These are phyloP conservation scores for Microbotryomycetes sp. DNA, from an alignment of 1,284 basidiomycete species.

Conservation along the genomic window DNA sequence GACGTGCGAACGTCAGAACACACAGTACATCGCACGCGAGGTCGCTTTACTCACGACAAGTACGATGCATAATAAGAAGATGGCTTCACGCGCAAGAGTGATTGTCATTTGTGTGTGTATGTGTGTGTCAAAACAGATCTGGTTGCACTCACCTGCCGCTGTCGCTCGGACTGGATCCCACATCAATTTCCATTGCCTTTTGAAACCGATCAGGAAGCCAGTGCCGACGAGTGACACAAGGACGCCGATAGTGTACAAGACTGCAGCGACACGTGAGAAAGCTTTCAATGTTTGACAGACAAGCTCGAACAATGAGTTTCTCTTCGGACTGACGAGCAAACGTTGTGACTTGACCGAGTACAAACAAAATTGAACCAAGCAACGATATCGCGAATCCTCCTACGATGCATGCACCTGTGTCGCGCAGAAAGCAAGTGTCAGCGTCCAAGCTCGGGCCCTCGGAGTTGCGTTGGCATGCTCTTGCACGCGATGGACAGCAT, in stretches of 20 bases:
- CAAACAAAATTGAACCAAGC: conserved; percentile 69
- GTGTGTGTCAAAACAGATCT: neutral
- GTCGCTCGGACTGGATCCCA: conserved; percentile 36
- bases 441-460: neutral
- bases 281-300: neutral
- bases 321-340: conserved; percentile 58
- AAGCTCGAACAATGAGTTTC: neutral
- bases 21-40: neutral
- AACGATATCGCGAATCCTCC: conserved; percentile 68
- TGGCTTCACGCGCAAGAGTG: neutral
- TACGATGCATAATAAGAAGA: conserved; percentile 31
- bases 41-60: neutral
- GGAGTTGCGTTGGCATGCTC: neutral
- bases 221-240: conserved; percentile 77
- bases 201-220: conserved; percentile 82
- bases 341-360: conserved; percentile 54
- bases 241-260: conserved; percentile 76
- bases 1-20: neutral
- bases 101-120: neutral
- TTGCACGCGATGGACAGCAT: too few relatives aligned
- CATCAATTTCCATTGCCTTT: conserved; percentile 69
- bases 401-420: conserved; percentile 7
- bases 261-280: conserved; percentile 45
- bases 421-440: neutral
- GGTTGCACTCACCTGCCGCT: neutral